Percentiles rank a stretch among this genome's conserved stretches.
phyloP scores from a whole-genome alignment of 2,329 filamentous ascomycete genomes.

The Chrysoporthe deuterocubensis region DNA sequence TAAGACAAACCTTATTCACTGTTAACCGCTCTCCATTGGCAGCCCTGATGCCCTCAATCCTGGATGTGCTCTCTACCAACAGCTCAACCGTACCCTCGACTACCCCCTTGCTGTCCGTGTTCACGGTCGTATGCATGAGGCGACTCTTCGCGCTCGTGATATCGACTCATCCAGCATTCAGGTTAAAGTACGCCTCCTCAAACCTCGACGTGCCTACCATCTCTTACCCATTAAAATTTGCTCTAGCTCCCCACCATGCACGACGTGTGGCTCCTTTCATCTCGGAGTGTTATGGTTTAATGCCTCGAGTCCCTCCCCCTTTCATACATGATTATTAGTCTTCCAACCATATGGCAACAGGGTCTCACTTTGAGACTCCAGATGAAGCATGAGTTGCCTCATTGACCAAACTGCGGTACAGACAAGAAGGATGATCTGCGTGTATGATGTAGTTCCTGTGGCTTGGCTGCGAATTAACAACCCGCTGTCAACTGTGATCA shows the following conservation, averaged over 20 bases:
- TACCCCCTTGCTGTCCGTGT: neutral
- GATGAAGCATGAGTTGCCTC: too few species aligned
- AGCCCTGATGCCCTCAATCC: conserved; percentile 9
- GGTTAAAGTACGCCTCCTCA: neutral
- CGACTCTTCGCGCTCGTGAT: conserved; percentile 3
- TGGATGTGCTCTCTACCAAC: neutral
- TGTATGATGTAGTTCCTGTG: too few species aligned
- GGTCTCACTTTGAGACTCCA: too few species aligned
- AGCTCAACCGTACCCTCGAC: conserved; percentile 8
- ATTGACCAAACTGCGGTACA: too few species aligned
- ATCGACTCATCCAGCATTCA: conserved; percentile 11
- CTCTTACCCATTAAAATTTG: neutral
- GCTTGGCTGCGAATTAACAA: too few species aligned
- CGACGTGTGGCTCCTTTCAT: too few species aligned
- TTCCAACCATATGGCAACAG: too few species aligned
- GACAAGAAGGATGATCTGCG: too few species aligned
- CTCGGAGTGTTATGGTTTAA: too few species aligned
- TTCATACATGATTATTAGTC: too few species aligned
- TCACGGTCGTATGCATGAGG: conserved; percentile 3
- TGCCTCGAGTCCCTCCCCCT: too few species aligned
- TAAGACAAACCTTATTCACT: neutral
- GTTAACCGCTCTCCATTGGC: neutral
- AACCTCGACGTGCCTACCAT: conserved; percentile 7
- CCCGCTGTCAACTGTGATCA: too few species aligned
- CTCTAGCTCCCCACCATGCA: neutral